A percentile compares a stretch with the other conserved stretches of the same genome.
phyloP scores from a whole-genome alignment of 257 asterid species.

The Dorcoceras hygrometricum region DNA sequence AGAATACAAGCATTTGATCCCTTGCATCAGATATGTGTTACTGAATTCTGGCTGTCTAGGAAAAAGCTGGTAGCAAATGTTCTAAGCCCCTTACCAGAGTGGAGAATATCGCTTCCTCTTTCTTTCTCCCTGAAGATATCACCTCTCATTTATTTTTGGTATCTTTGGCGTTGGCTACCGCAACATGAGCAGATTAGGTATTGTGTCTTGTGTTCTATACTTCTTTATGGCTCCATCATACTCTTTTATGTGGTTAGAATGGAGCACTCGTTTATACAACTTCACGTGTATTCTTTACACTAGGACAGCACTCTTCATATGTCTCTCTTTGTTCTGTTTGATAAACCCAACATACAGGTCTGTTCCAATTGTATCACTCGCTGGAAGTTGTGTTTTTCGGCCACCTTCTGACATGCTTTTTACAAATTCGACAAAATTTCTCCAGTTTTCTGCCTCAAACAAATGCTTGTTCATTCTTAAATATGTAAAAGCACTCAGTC shows the following conservation, averaged over 20 bases:
- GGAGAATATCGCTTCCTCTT: conserved; percentile 3
- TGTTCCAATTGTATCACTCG: conserved; percentile 59
- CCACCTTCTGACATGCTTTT: conserved; percentile 76
- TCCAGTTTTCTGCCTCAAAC: conserved; percentile 80
- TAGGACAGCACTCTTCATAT: conserved; percentile 48
- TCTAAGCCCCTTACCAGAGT: conserved; percentile 21
- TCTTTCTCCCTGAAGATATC: conserved; percentile 15
- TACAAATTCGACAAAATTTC: conserved; percentile 66
- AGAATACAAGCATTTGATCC: conserved; percentile 16
- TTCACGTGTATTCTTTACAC: conserved; percentile 36
- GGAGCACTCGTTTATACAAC: conserved; percentile 16
- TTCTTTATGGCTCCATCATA: conserved; percentile 12
- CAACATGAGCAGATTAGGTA: conserved; percentile 15
- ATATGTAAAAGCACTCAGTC: conserved; percentile 74
- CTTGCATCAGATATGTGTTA: conserved; percentile 17
- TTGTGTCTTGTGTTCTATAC: conserved; percentile 16
- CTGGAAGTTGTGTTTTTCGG: conserved; percentile 46
- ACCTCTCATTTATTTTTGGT: conserved; percentile 5
- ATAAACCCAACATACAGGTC: conserved; percentile 67
- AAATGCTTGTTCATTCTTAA: conserved; percentile 74
- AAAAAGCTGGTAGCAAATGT: conserved; percentile 19
- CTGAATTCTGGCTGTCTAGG: conserved; percentile 6
- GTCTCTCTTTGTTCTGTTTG: conserved; percentile 30
- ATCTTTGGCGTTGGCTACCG: conserved; percentile 23
- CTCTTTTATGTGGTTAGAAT: not conserved